Conservation (phyloP, 2,329 filamentous ascomycete species). For the Xenosphaeropsis pyriputrescens region DNA sequence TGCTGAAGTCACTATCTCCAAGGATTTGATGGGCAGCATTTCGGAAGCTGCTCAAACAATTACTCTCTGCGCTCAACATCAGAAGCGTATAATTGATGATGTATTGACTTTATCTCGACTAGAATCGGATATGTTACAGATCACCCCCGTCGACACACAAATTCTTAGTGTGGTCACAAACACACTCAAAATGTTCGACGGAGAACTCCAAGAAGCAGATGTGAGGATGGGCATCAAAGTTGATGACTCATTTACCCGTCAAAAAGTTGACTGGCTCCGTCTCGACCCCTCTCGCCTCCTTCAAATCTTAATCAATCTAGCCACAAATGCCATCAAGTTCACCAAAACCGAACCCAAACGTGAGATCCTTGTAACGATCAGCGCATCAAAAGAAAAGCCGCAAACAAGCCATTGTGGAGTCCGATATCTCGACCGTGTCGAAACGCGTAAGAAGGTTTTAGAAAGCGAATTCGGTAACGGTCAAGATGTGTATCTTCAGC, state of each 20-base stretch:
- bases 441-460: conserved; percentile 13
- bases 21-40: conserved; percentile 37
- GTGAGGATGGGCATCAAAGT: conserved; percentile 52
- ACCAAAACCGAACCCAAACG: conserved; percentile 48
- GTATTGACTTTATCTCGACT: conserved; percentile 62
- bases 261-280: conserved; percentile 48
- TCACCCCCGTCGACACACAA: conserved; percentile 56
- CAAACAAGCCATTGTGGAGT: conserved; percentile 4
- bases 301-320: conserved; percentile 67
- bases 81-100: conserved; percentile 67
- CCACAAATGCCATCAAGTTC: conserved; percentile 74
- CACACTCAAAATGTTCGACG: conserved; percentile 65
- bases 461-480: conserved; percentile 9
- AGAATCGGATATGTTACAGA: conserved; percentile 58
- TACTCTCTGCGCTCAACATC: conserved; percentile 62
- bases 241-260: conserved; percentile 41
- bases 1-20: conserved; percentile 17
- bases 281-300: conserved; percentile 62
- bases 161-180: conserved; percentile 51
- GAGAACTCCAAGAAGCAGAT: conserved; percentile 53
- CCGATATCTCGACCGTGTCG: conserved; percentile 8
- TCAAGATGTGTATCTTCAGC: conserved; percentile 49
- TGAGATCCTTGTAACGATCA: conserved; percentile 29
- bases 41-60: conserved; percentile 68
- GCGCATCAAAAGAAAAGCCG: conserved; percentile 14